These are phyloP conservation scores for Fallopia convolvulus DNA, from an alignment of 148 eudicot genomes.

Conservation along the genomic window DNA sequence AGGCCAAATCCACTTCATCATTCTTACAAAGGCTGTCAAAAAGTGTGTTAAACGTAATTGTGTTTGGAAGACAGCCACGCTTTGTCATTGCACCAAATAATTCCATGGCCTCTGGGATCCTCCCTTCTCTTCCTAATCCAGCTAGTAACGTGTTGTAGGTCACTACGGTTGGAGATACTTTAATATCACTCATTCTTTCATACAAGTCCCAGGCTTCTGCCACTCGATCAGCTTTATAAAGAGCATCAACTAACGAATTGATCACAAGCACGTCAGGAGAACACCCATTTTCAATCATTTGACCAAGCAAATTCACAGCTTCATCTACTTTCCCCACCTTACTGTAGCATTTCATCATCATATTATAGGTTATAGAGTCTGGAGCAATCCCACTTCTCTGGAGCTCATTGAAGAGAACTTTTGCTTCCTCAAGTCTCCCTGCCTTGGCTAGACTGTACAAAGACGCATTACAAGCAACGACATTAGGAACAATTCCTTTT, in stretches of 20 bases:
- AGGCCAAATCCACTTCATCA: constrained; percentile 55
- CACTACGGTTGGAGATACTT: constrained; percentile 73
- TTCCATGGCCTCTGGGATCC: constrained; percentile 53
- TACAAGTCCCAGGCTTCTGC: constrained; percentile 88
- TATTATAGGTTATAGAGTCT: constrained; percentile 82
- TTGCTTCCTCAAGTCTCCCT: constrained; percentile 78
- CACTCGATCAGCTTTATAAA: constrained; percentile 71
- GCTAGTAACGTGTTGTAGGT: constrained; percentile 86
- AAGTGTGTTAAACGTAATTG: constrained; percentile 73
- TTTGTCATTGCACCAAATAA: constrained; percentile 52
- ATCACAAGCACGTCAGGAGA: constrained; percentile 62
- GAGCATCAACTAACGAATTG: constrained; percentile 80
- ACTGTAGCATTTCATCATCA: constrained; percentile 92
- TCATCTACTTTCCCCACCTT: constrained; percentile 75
- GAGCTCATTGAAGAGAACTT: constrained; percentile 55
- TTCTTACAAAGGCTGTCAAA: constrained; percentile 87
- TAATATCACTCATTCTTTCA: constrained; percentile 50
- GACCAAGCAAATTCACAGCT: constrained; percentile 49
- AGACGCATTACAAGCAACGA: constrained; percentile 84
- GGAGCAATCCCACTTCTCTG: constrained; percentile 63
- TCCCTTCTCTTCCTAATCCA: constrained; percentile 77
- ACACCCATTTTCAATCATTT: constrained; percentile 68
- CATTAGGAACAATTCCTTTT: constrained; percentile 61
- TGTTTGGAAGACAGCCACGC: constrained; percentile 62
- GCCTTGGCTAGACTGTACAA: constrained; percentile 70